These are phyloP conservation scores for Lenwebbia sp. DNA, from an alignment of 345 rosid genomes.

Conservation along the genomic window DNA sequence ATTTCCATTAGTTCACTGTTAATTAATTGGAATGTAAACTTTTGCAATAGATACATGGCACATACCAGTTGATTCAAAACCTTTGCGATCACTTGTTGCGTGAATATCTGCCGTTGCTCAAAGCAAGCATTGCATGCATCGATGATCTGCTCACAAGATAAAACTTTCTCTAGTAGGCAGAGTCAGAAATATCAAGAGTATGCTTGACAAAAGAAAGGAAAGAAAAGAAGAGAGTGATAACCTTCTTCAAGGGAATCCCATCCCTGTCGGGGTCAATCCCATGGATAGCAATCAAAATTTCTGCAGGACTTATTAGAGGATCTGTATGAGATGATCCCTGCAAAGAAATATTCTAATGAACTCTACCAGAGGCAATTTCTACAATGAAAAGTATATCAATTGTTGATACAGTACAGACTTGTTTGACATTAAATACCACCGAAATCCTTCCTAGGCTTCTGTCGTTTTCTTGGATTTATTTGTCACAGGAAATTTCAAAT, in stretches of 20 bases:
- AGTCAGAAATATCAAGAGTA: not conserved
- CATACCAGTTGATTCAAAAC: conserved; percentile 96
- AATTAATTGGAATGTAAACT: not conserved
- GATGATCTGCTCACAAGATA: conserved; percentile 49
- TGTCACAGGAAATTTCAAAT: too few species aligned
- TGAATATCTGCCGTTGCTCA: conserved; percentile 76
- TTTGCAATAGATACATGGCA: not conserved
- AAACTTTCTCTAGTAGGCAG: not conserved
- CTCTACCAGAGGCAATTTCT: not conserved
- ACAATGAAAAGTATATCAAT: not conserved
- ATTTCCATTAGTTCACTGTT: conserved; percentile 2
- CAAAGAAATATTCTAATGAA: conserved; percentile 4
- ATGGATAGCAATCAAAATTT: conserved; percentile 79
- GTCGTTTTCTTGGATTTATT: not conserved
- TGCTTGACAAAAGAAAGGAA: not conserved
- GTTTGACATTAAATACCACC: not conserved
- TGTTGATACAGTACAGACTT: not conserved
- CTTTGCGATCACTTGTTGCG: conserved; percentile 90
- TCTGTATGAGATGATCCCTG: conserved; percentile 75
- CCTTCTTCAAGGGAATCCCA: conserved; percentile 92
- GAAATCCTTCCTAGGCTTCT: not conserved
- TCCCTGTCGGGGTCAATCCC: conserved; percentile 88
- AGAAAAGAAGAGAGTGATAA: not conserved
- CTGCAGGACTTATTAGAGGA: conserved; percentile 67
- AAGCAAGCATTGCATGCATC: conserved; percentile 96